Base-by-base conservation (phyloP, 441 rosid species). In the Populus hybrid region DNA sequence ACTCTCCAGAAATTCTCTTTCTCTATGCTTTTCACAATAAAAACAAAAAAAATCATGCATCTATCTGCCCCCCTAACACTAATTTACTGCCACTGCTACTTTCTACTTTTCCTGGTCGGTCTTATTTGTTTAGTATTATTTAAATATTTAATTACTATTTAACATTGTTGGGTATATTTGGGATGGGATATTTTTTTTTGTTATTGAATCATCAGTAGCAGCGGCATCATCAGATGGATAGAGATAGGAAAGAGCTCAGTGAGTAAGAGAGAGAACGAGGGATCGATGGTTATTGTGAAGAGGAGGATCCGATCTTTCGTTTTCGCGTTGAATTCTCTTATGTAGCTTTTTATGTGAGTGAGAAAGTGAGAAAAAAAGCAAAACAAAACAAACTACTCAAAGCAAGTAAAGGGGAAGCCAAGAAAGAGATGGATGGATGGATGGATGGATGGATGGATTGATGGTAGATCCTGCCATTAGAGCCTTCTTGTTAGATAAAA, bases 251-350 rank as follows among this genome's bases (percentile, higher is more conserved):
- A 67, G 67, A 42, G 50, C 3, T 42, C 12, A 5, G 46, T 10
- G 57, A 50, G n/a, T 35, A 7, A 18, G 2, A 12, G 20, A 74
- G 61, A 30, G 64, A 74, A 54, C 82, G 77, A 82, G 64, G 75
- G 67, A 76, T 65, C 72, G 59, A 54, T 65, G 85, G 81, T 76
- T 81, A 70, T 80, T 82, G 86, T 80, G 87, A 82, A 85, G 77
- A 2, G 83, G 87, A 78, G 86, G 89, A 89, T 88, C 89, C 80
- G 74, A 83, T 86, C 77, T 88, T 83, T 84, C 84, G 70, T 75
- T 88, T 87, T 84, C 84, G 83, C 81, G 82, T 84, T 83, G 84
- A 87, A 83, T 79, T 70, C 84, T 86, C 65, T 75, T 38, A 54
- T 32, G 20, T 20, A 28, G 23, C 59, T 71, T 80, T 70, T 61